Base-by-base conservation (phyloP, 2,329 filamentous ascomycete genomes). In the Neopestalotiopsis sp. region DNA sequence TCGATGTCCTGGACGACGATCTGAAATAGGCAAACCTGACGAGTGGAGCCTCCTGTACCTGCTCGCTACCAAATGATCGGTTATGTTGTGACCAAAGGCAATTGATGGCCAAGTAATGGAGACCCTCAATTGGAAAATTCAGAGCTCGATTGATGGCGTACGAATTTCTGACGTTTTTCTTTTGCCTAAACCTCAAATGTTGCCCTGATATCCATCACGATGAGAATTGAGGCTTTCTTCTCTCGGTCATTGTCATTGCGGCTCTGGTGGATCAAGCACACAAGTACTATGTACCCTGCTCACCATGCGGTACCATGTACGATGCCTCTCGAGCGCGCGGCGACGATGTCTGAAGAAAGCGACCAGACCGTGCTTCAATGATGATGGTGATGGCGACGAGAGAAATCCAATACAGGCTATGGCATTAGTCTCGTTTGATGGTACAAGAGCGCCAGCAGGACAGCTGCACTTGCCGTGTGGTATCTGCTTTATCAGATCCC, bases 11-110 rank as follows among this genome's bases (percentile, higher is more conserved):
- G 61, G 61, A 49, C n/a, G 38, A 49, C 28, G 61, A 64, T 64
- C 61, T 64, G 61, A 12, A 49, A 49, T 42, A 64, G 38, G 32
- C 61, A 64, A 49, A 64, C 24, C 17, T 20, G 40, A 24, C 38
- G 20, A 28, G 38, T 24, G 40, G 45, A 53, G 24, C 24, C 24
- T 53, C 45, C 40, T 24, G 38, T 24, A 38, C 34, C 24, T 38
- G n/a, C 34, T 64, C 59, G 59, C 32, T 49, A 64, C 61, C 61
- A 64, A 32, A 45, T 45, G 17, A 17, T 45, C 40, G 61, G 61
- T 62, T 62, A 9, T 17, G 56, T 58, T 34, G 57, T 30, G 57
- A 28, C 57, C 14, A 58, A 59, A 14, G 17, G 24, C n/a, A 14
- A 17, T 12, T 59, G 34, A 49, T 12, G 34, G 12, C 14, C 14